These are phyloP conservation scores for Talaromyces funiculosus DNA, from an alignment of 2,329 filamentous ascomycete genomes.

Conservation along the genomic window DNA sequence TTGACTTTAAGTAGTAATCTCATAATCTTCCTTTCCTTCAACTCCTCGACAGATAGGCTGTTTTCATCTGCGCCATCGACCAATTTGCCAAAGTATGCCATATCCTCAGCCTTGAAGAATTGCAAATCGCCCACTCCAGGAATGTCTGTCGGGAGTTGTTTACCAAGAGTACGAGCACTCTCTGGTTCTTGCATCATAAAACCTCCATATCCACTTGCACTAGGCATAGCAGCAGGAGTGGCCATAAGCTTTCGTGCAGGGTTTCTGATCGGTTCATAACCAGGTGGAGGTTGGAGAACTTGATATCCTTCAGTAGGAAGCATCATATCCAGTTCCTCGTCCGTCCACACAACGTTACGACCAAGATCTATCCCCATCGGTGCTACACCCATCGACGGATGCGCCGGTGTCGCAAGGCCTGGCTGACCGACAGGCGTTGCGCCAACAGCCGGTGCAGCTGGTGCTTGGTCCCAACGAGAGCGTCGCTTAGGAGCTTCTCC, in stretches of 20 bases:
- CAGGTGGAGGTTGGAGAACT: conserved; percentile 80
- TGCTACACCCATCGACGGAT: conserved; percentile 59
- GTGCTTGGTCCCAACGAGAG: conserved; percentile 89
- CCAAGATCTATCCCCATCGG: conserved; percentile 75
- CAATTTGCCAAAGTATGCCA: conserved; percentile 97
- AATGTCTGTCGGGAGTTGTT: conserved; percentile 90
- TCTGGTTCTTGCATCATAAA: conserved; percentile 98
- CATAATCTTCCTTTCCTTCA: conserved; percentile 99
- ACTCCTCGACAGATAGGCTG: conserved; percentile 81
- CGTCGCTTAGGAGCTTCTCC: conserved; percentile 62
- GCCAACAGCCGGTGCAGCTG: conserved; percentile 64
- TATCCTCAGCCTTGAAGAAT: conserved; percentile 98
- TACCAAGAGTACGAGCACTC: conserved; percentile 72
- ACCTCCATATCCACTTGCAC: conserved; percentile 60
- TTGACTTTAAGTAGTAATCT: conserved; percentile 93
- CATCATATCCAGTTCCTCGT: conserved; percentile 90
- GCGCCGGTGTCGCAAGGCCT: conserved; percentile 72
- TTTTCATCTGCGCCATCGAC: conserved; percentile 93
- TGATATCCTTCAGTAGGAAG: conserved; percentile 91
- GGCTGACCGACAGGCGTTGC: conserved; percentile 69
- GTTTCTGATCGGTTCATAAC: conserved; percentile 78
- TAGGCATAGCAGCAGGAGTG: conserved; percentile 60
- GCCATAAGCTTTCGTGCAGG: conserved; percentile 69
- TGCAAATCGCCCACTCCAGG: conserved; percentile 92
- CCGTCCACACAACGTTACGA: conserved; percentile 76